These are phyloP conservation scores for Iris pallida DNA, from an alignment of 116 monocot genomes.

Conservation along the genomic window DNA sequence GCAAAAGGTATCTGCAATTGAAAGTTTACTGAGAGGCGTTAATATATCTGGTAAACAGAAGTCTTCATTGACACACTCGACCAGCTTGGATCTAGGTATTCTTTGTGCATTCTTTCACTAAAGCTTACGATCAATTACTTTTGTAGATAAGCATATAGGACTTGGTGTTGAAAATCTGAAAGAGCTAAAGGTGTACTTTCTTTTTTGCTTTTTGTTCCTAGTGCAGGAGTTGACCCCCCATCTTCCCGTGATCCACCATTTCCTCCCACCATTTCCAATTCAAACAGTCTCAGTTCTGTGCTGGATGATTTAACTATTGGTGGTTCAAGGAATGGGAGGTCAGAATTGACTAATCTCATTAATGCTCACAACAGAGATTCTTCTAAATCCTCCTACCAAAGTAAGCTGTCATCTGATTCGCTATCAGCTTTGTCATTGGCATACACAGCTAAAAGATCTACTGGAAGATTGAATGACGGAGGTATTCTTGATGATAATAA, in stretches of 20 bases:
- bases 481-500: slow-evolving; percentile 28
- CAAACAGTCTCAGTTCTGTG: slow-evolving; percentile 42
- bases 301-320: slow-evolving; percentile 41
- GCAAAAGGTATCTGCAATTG: slow-evolving; percentile 95
- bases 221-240: slow-evolving; percentile 92
- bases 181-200: slow-evolving; percentile 1
- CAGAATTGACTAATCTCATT: slow-evolving; percentile 39
- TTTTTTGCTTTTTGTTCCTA: slow-evolving; percentile 45
- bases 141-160: background rate
- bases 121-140: background rate
- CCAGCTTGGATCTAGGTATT: slow-evolving; percentile 96
- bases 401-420: slow-evolving; percentile 55
- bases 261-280: slow-evolving; percentile 53
- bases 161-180: background rate
- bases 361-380: slow-evolving; percentile 44
- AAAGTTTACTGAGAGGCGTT: slow-evolving; percentile 85
- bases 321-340: slow-evolving; percentile 52
- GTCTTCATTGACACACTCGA: slow-evolving; percentile 43
- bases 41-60: slow-evolving; percentile 58
- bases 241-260: slow-evolving; percentile 81
- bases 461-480: slow-evolving; percentile 61
- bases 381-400: slow-evolving; percentile 36
- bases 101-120: slow-evolving; percentile 7
- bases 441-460: slow-evolving; percentile 36
- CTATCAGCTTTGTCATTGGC: slow-evolving; percentile 45